These are phyloP conservation scores for Annulohypoxylon moriforme DNA, from an alignment of 495 filamentous ascomycete genomes.

Conservation along the genomic window DNA sequence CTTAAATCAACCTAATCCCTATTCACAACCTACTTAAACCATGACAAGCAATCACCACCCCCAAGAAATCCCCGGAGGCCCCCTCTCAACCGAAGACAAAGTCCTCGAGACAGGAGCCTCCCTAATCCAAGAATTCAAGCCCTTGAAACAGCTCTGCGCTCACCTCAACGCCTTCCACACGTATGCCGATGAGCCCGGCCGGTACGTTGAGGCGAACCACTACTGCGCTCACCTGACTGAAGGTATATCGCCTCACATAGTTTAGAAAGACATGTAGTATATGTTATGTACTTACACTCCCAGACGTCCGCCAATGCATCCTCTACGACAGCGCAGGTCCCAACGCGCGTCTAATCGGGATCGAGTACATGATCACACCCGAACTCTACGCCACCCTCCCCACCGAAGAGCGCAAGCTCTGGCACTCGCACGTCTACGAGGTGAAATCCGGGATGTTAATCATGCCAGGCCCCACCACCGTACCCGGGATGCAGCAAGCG, in stretches of 20 bases:
- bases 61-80: constrained; percentile 38
- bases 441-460: constrained; percentile 88
- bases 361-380: constrained; percentile 93
- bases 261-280: not conserved
- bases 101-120: constrained; percentile 48
- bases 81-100: constrained; percentile 35
- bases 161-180: constrained; percentile 88
- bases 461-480: constrained; percentile 74
- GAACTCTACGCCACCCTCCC: constrained; percentile 73
- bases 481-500: constrained; percentile 59
- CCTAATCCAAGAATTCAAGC: constrained; percentile 67
- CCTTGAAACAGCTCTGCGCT: constrained; percentile 81
- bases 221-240: constrained; percentile 86
- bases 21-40: not conserved
- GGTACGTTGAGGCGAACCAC: constrained; percentile 82
- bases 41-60: constrained; percentile 26
- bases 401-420: constrained; percentile 73
- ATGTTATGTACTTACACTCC: constrained; percentile 16
- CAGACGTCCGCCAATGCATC: constrained; percentile 77
- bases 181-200: constrained; percentile 74
- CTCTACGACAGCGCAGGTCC: constrained; percentile 77
- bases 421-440: constrained; percentile 88
- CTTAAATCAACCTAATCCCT: not conserved
- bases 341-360: constrained; percentile 79
- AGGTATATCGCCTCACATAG: constrained; percentile 47